phyloP scores from a whole-genome alignment of 1,284 basidiomycete species.

The Wallemia mellicola region DNA sequence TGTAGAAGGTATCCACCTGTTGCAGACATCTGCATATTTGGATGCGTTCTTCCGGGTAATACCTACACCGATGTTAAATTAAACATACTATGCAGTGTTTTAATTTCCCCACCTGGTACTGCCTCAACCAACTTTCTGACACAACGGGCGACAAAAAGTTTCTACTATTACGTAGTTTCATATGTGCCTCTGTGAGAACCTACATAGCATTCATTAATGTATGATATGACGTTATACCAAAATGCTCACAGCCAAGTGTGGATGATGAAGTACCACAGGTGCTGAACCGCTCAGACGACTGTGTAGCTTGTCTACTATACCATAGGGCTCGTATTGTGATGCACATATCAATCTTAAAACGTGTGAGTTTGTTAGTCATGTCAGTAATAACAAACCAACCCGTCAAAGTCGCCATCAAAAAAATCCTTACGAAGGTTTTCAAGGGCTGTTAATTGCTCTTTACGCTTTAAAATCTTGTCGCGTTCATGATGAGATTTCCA shows the following conservation, averaged over 20 bases:
- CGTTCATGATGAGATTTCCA: not conserved
- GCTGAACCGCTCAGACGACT: constrained; percentile 59
- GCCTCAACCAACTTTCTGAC: constrained; percentile 62
- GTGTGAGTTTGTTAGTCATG: not conserved
- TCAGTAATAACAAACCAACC: constrained; percentile 29
- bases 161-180: constrained; percentile 32
- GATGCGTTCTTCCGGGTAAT: constrained; percentile 80
- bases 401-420: constrained; percentile 61
- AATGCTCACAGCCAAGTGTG: constrained; percentile 35
- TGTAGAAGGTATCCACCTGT: constrained; percentile 68
- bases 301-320: constrained; percentile 41
- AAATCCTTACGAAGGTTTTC: constrained; percentile 42
- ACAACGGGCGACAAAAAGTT: constrained; percentile 48
- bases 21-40: constrained; percentile 69
- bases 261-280: constrained; percentile 58
- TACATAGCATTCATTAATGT: constrained; percentile 13
- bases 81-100: not conserved
- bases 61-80: constrained; percentile 19
- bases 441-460: constrained; percentile 20
- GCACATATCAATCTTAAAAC: constrained; percentile 39
- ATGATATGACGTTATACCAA: constrained; percentile 1
- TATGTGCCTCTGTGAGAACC: constrained; percentile 43
- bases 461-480: not conserved
- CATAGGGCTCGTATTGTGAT: constrained; percentile 57
- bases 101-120: constrained; percentile 36